These are phyloP conservation scores for Naganishia cerealis DNA, from an alignment of 1,284 basidiomycete genomes.

Conservation along the genomic window DNA sequence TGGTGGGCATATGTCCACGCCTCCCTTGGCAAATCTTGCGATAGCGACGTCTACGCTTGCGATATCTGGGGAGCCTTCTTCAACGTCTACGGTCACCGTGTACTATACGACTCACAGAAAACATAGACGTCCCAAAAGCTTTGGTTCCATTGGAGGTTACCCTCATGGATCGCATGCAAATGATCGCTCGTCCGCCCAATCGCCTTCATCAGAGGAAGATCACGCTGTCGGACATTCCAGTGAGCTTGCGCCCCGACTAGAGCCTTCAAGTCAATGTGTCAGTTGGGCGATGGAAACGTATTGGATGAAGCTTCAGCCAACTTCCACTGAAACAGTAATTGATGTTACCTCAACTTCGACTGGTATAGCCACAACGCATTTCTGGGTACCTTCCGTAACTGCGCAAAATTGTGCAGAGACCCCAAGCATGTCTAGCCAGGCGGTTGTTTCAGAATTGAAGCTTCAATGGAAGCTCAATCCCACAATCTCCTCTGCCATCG, in stretches of 20 bases:
- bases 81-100: background rate
- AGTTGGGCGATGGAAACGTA: background rate
- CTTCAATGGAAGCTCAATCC: background rate
- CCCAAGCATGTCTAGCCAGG: too few species aligned
- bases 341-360: conserved; percentile 2
- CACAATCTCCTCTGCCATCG: background rate
- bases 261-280: background rate
- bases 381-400: conserved; percentile 6
- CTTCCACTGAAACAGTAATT: background rate
- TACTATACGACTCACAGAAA: background rate
- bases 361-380: background rate
- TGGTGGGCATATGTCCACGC: background rate
- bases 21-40: background rate
- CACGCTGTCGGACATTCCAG: background rate
- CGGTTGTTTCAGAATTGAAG: too few species aligned
- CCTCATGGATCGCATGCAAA: background rate
- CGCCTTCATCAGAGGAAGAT: background rate
- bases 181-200: background rate
- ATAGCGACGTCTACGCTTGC: background rate
- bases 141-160: background rate
- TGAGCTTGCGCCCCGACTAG: background rate
- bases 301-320: background rate
- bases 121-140: background rate
- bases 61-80: background rate
- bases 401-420: background rate